Evolutionary conservation across 768 basidiomycete genomes (phyloP).

Genomic region (Rhodotorula toruloides): DNA sequence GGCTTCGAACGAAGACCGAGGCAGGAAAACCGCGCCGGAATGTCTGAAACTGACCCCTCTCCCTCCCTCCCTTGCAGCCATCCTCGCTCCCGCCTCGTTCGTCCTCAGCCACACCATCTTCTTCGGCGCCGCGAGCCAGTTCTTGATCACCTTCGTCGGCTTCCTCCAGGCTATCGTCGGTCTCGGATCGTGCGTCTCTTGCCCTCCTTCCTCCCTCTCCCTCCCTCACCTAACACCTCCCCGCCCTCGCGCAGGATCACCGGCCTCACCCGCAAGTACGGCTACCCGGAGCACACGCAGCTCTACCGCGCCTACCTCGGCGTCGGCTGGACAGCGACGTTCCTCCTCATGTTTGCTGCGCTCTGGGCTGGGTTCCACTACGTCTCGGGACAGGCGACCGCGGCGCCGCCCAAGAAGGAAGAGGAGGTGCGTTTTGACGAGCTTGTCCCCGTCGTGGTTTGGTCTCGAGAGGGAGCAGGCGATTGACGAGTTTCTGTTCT

Average conservation of each 20-base stretch:
- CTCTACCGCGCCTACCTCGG: background rate
- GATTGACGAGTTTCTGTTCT: background rate
- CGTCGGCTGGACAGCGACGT: background rate
- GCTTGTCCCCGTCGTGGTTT: no score
- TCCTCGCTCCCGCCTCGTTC: slow-evolving; percentile 1
- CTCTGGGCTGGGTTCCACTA: background rate
- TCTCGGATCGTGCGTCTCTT: background rate
- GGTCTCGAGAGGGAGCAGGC: no score
- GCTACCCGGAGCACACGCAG: no score
- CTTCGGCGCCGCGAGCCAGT: slow-evolving; percentile 1
- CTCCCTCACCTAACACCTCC: no score
- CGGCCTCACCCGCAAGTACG: no score
- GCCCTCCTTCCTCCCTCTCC: background rate
- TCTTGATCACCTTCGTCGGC: slow-evolving; percentile 8
- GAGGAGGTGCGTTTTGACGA: slow-evolving; percentile 4
- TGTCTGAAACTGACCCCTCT: background rate
- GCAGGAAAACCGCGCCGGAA: background rate
- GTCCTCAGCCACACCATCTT: background rate
- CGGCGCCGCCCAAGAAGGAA: background rate
- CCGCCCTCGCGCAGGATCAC: no score
- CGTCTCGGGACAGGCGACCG: slow-evolving; percentile 1
- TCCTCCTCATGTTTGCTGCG: background rate
- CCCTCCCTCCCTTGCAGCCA: background rate
- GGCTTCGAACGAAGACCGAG: no score
- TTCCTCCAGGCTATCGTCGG: slow-evolving; percentile 4